Percentiles rank a stretch among this genome's conserved stretches.
Evolutionary conservation across 768 basidiomycete genomes (phyloP).

Genomic region (Suillus fuscotomentosus): DNA sequence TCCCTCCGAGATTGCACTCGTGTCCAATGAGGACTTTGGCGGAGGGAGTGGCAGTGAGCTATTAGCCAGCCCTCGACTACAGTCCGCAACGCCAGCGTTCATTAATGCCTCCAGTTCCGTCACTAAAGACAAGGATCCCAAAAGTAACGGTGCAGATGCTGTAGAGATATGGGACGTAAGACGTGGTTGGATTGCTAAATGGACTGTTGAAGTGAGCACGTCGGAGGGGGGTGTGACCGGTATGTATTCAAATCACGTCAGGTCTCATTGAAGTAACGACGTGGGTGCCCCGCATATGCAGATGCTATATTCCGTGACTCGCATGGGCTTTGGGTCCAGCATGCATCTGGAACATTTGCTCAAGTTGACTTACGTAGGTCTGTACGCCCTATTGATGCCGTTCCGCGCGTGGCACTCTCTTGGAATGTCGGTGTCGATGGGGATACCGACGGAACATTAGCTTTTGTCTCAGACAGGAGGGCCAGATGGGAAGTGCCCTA

Average conservation of each 20-base stretch:
- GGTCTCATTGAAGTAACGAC: background rate
- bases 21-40: constrained; percentile 62
- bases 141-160: constrained; percentile 37
- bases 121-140: constrained; percentile 16
- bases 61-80: constrained; percentile 29
- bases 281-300: constrained; percentile 22
- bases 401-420: constrained; percentile 59
- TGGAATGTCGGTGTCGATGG: constrained; percentile 48
- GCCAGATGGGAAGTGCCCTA: constrained; percentile 67
- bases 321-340: constrained; percentile 71
- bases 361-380: constrained; percentile 73
- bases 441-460: constrained; percentile 48
- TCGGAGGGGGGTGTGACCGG: constrained; percentile 76
- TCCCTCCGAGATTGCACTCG: constrained; percentile 72
- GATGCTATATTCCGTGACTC: constrained; percentile 71
- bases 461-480: constrained; percentile 62
- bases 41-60: constrained; percentile 23
- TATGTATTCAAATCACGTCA: constrained; percentile 29
- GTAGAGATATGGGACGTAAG: constrained; percentile 89
- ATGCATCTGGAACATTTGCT: constrained; percentile 73
- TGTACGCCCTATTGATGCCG: constrained; percentile 61
- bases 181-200: constrained; percentile 79
- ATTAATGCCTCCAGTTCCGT: constrained; percentile 11
- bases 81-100: constrained; percentile 20
- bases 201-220: constrained; percentile 64